Evolutionary conservation across 1,284 basidiomycete genomes (phyloP).

Genomic region (Singerocomus inundabilis): DNA sequence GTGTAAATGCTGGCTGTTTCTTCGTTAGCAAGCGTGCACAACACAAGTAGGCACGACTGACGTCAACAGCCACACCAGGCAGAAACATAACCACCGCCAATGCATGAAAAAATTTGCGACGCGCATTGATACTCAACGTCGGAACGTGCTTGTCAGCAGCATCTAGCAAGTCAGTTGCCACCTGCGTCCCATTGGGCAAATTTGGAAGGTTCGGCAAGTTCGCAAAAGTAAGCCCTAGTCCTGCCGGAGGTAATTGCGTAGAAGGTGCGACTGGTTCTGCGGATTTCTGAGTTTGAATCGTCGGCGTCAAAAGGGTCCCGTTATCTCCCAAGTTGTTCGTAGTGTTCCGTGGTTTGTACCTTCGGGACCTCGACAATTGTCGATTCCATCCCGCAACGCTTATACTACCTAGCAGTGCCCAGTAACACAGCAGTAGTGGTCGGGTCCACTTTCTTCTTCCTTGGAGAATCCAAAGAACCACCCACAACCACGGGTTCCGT

Average conservation of each 20-base stretch:
- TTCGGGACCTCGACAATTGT: conserved; percentile 74
- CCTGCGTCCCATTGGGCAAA: conserved; percentile 53
- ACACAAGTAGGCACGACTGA: conserved; percentile 46
- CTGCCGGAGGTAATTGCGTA: conserved; percentile 24
- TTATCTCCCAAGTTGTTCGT: conserved; percentile 33
- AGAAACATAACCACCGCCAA: conserved; percentile 95
- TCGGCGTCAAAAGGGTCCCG: conserved; percentile 29
- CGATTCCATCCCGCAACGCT: conserved; percentile 94
- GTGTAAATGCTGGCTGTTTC: conserved; percentile 89
- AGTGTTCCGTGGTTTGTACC: conserved; percentile 53
- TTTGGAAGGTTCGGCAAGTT: conserved; percentile 53
- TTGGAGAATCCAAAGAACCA: conserved; percentile 69
- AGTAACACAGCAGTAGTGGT: conserved; percentile 78
- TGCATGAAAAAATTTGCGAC: conserved; percentile 97
- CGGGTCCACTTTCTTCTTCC: conserved; percentile 84
- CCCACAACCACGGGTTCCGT: conserved; percentile 91
- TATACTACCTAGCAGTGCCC: conserved; percentile 76
- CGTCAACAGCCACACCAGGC: conserved; percentile 90
- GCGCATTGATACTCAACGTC: conserved; percentile 89
- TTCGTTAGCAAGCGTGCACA: conserved; percentile 19
- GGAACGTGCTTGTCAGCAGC: conserved; percentile 87
- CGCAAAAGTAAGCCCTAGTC: conserved; percentile 49
- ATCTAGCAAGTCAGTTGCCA: conserved; percentile 81
- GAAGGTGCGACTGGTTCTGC: conserved; percentile 23
- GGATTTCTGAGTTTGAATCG: conserved; percentile 23